phyloP scores from a whole-genome alignment of 345 rosid genomes.

The Erysimum cheiranthoides region DNA sequence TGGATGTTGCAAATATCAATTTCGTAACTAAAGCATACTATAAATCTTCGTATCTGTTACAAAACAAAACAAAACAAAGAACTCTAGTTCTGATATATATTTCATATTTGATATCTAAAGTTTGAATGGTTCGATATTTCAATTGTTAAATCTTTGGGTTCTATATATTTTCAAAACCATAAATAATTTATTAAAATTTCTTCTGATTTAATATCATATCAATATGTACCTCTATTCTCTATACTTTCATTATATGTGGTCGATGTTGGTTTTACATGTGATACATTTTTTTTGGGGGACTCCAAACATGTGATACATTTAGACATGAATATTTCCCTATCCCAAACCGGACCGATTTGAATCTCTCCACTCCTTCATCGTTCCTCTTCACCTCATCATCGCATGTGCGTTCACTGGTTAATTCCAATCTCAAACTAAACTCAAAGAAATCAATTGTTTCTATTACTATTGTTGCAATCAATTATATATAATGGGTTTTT shows the following conservation, averaged over 20 bases:
- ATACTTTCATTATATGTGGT: background rate
- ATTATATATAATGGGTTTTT: no score
- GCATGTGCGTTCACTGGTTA: no score
- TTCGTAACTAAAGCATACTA: background rate
- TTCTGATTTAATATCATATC: background rate
- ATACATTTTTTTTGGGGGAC: no score
- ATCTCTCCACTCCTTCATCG: no score
- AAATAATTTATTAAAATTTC: background rate
- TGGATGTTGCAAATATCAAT: constrained; percentile 19
- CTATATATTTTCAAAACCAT: background rate
- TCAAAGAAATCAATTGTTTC: no score
- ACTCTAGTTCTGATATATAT: background rate
- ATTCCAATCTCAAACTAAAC: no score
- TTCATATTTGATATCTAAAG: background rate
- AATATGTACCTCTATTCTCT: background rate
- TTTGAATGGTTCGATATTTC: background rate
- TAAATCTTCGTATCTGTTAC: background rate
- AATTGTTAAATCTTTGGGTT: background rate
- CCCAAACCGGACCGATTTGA: no score
- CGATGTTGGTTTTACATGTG: background rate
- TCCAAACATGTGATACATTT: no score
- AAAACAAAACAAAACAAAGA: background rate
- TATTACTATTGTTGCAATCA: no score
- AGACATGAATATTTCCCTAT: no score
- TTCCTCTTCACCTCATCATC: no score